Evolutionary conservation across 805 yeast species (phyloP), one percentile per base, ranked within the genome.

Genomic region (Yamadazyma insecticola): DNA sequence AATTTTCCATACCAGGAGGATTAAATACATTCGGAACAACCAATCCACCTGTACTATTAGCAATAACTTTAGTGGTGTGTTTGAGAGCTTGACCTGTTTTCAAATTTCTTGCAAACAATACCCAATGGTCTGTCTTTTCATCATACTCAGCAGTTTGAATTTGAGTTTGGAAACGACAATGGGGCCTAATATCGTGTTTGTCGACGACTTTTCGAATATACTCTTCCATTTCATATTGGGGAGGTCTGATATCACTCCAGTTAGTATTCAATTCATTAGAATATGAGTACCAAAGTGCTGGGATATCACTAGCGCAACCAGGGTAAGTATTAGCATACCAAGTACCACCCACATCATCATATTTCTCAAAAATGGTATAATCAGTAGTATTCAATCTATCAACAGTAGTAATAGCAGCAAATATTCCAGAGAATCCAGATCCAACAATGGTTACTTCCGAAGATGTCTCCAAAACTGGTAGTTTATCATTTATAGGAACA

Each of bases 251-350:
- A 26, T 48, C 47, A 30, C 58, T 50, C 70, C 70, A 63, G 22
- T 51, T 55, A 16, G 39, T 43, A 33, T 54, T 61, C 40, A 62
- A 50, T 35, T 55, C 67, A 22, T 45, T 44, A 22, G 47, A 56
- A 26, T 51, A 50, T 11, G 63, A 56, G 37, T 63, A 63, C 67
- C 66, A 64, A 16, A 59, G 32, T 2, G 68, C 68, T 6, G 70
- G 70, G 26, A 64, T 60, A 44, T 64, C 70, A 14, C 59, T 53
- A 12, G 69, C 68, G 41, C 68, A 60, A 1, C 69, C 69, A 3
- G 70, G 70, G 35, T 63, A 64, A 4, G 68, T 59, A 39, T 64
- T 64, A 13, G 69, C 69, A 44, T 56, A 63, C 70, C 70, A 64
- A 14, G 69, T 63, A 10, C 70, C 69, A 12, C 70, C 69, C 39